Conservation (phyloP, 2,329 filamentous ascomycete genomes). For the Plenodomus tracheiphilus region DNA sequence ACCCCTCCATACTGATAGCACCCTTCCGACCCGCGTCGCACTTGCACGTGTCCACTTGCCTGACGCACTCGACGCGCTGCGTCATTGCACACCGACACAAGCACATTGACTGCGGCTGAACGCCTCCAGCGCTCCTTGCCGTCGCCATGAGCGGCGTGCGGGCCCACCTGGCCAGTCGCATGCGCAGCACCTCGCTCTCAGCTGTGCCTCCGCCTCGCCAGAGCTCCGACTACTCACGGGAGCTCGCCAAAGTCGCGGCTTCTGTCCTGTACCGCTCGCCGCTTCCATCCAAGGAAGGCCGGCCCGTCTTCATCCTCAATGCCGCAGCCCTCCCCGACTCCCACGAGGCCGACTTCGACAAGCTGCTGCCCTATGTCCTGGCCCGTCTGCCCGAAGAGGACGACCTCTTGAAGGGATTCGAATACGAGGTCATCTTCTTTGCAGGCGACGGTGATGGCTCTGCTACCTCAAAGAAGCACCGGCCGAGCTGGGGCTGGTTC, state of each 20-base stretch:
- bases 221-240: slow-evolving; percentile 52
- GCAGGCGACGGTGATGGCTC: slow-evolving; percentile 56
- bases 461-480: slow-evolving; percentile 51
- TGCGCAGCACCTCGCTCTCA: slow-evolving; percentile 51
- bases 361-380: slow-evolving; percentile 59
- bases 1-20: slow-evolving; percentile 3
- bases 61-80: slow-evolving; percentile 1
- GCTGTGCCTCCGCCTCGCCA: slow-evolving; percentile 51
- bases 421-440: slow-evolving; percentile 62
- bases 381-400: slow-evolving; percentile 59
- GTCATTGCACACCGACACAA: not conserved
- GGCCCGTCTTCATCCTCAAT: slow-evolving; percentile 59
- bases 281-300: slow-evolving; percentile 52
- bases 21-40: not conserved
- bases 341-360: slow-evolving; percentile 58
- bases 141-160: slow-evolving; percentile 43
- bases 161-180: slow-evolving; percentile 42
- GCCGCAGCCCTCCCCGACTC: slow-evolving; percentile 61
- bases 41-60: slow-evolving; percentile 17
- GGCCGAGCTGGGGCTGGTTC: slow-evolving; percentile 60
- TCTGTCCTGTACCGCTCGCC: slow-evolving; percentile 60
- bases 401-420: slow-evolving; percentile 56
- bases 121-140: not conserved
- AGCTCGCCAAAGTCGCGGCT: slow-evolving; percentile 55
- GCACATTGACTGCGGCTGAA: not conserved